Base-by-base conservation (phyloP, 352 stramenopile species). In the Pythium brassicae region DNA sequence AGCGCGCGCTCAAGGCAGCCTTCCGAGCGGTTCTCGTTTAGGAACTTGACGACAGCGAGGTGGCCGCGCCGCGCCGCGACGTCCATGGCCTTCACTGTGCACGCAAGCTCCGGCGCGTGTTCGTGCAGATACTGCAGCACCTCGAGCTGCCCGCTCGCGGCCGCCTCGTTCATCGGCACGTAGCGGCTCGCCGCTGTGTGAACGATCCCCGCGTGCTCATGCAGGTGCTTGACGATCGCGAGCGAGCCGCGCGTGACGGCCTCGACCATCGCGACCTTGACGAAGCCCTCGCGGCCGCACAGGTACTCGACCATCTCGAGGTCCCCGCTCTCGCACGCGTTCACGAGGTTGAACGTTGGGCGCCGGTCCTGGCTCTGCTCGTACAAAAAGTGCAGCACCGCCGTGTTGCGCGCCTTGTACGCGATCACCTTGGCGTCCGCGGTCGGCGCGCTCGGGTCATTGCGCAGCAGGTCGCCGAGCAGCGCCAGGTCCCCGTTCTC, bases 361-460 rank as follows among this genome's bases (percentile, higher is more conserved):
- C 63, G 72, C 29, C 53, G 5, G 47, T 78, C 73, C 11, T 66
- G 57, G 17, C 69, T 63, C 45, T 73, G 63, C 44, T 89, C 78
- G 40, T 89, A 86, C 51, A 89, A 44, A 29, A 75, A 66, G 48
- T 63, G 69, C n/a, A 89, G 67, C 51, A 86, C 69, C 37, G 82
- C 69, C 19, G 46, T 43, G 47, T 78, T 72, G 19, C 65, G 68
- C 0, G 19, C 35, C 19, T 68, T 68, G 61, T 78, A 85, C 35
- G 74, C 77, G 37, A 63, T 46, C 11, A 71, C 53, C 59, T 87
- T 87, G 12, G 72, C 77, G 20, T 84, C 65, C 5, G 65, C 64
- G 14, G 68, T 72, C 22, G 72, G 60, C 26, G 60, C 27, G 29
- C 64, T 59, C 5, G 62, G 72, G 23, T 83, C 66, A 29, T 57